Evolutionary conservation across 164 flowering plant genomes (phyloP).

Genomic region (Stephania yunnanensis): DNA sequence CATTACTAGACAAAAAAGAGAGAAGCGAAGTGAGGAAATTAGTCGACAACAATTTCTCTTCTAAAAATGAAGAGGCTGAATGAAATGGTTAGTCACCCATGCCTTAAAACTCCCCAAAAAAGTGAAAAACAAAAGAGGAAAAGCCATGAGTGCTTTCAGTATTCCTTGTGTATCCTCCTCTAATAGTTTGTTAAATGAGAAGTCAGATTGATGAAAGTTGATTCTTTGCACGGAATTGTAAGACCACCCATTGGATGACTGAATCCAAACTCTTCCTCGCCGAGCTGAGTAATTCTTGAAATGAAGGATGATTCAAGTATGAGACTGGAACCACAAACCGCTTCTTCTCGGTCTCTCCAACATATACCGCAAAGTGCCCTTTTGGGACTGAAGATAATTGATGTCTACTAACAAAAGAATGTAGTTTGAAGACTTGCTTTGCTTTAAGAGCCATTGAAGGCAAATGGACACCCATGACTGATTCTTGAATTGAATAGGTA

Average conservation of each 20-base stretch:
- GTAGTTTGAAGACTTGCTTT: conserved; percentile 1
- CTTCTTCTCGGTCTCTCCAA: conserved; percentile 26
- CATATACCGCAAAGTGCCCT: conserved; percentile 35
- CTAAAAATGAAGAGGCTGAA: neutral
- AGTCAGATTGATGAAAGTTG: conserved; percentile 2
- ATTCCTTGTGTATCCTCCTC: neutral
- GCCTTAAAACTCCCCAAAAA: neutral
- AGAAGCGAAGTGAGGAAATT: neutral
- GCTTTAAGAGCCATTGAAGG: conserved; percentile 6
- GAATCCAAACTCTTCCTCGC: conserved; percentile 6
- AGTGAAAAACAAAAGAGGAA: neutral
- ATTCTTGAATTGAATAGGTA: neutral
- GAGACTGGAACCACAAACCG: conserved; percentile 15
- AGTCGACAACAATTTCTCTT: neutral
- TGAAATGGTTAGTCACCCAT: neutral
- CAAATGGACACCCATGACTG: conserved; percentile 9
- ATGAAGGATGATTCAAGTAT: conserved; percentile 6
- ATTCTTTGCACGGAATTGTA: conserved; percentile 7
- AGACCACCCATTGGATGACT: conserved; percentile 11
- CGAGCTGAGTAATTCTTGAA: conserved; percentile 18
- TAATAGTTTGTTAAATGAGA: neutral
- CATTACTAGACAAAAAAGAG: neutral
- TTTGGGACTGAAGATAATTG: conserved; percentile 23
- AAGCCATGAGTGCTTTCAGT: neutral
- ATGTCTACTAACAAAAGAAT: neutral